Evolutionary conservation across 2,329 filamentous ascomycete genomes (phyloP), one percentile per base, ranked within the genome.

Genomic region (Monosporascus sp.): DNA sequence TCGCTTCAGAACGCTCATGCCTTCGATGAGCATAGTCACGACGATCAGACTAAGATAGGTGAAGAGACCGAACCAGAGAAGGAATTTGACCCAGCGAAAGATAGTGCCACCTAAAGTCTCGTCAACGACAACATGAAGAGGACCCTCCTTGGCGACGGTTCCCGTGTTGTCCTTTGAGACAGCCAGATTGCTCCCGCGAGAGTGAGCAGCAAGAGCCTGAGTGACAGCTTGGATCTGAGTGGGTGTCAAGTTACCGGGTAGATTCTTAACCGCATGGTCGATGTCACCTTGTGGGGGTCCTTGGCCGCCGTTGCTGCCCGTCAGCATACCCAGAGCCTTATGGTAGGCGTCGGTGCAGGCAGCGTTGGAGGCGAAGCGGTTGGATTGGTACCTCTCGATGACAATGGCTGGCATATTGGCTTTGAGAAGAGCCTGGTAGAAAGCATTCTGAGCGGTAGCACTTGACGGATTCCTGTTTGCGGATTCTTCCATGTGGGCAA

Each of bases 51-150:
- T 85, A 54, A 95, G 77, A 65, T 97, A 99, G 35, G 83, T 85
- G 62, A 90, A 77, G 50, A 97, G 79, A 53, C 80, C 82, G 61
- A 96, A 96, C 67, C 84, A 86, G 45, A 90, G 72, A 50, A 95
- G 62, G 68, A 96, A 96, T 70, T 90, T 95, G 71, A 93, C 76
- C 92, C 91, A 97, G 68, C 90, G 89, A 74, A 97, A 96, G 56
- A 97, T 79, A 35, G 82, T 80, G 58, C 82, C 85, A 52, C 89
- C 85, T 50, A 89, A 79, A 17, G 90, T 90, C 70, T 99, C 94
- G 64, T 97, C 92, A 6, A 99, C 90, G 14, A 97, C 89, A 43
- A 99, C 94, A 67, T 97, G 92, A 27, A 99, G 82, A n/a, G 93
- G 93, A 47, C 88, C 85, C 38, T 87, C 86, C 72, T 92, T 95